Percentiles rank a stretch among this genome's conserved stretches.
These are phyloP conservation scores for Glutinoglossum americanum DNA, from an alignment of 495 filamentous ascomycete species.

Conservation along the genomic window DNA sequence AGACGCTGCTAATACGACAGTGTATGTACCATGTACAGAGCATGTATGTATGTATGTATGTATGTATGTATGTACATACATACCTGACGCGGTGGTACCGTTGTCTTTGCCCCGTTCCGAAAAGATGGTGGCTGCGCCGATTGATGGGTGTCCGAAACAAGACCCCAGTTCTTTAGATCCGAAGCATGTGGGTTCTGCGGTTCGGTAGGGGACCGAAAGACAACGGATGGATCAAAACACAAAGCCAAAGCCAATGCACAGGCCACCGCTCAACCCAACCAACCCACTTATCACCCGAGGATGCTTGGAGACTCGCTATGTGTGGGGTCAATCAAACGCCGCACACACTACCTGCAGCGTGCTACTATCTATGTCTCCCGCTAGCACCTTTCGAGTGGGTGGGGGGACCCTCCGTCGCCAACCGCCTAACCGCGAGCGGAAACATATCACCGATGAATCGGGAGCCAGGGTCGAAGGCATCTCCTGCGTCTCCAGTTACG, in stretches of 20 bases:
- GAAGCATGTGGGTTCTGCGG: neutral
- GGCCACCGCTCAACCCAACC: neutral
- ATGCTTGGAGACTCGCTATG: neutral
- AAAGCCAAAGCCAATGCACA: neutral
- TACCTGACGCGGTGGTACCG: neutral
- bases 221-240: neutral
- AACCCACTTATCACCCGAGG: neutral
- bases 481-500: no score
- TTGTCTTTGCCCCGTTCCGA: neutral
- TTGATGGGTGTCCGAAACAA: neutral
- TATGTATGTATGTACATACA: no score
- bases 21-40: no score
- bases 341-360: neutral
- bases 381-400: no score
- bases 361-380: neutral
- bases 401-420: no score
- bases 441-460: no score
- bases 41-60: no score
- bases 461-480: no score
- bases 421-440: no score
- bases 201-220: neutral
- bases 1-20: neutral
- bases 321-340: neutral
- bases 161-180: neutral
- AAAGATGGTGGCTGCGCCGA: neutral